Percentiles rank a stretch among this genome's conserved stretches.
phyloP scores from a whole-genome alignment of 163 green algal species.

The Picocystis sp. region DNA sequence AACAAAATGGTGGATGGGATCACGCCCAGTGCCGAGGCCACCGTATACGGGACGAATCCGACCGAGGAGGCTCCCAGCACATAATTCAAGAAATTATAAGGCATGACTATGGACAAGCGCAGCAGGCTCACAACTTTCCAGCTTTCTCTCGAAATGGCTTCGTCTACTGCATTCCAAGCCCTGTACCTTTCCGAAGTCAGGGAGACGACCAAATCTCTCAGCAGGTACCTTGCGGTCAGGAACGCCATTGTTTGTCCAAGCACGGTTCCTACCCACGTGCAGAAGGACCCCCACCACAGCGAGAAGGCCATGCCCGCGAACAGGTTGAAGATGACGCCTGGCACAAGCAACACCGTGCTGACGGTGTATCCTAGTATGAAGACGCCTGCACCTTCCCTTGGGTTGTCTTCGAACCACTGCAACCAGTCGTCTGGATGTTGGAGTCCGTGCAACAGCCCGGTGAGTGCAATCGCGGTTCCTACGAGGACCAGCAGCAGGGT shows the following conservation, averaged over 20 bases:
- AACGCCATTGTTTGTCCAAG: conserved; percentile 60
- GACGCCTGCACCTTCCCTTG: no score
- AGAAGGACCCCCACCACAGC: conserved; percentile 26
- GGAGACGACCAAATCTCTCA: conserved; percentile 29
- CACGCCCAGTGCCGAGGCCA: no score
- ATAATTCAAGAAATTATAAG: conserved; percentile 74
- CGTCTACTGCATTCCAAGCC: conserved; percentile 37
- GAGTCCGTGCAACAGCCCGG: no score
- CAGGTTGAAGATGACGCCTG: no score
- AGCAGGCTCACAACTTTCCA: conserved; percentile 69
- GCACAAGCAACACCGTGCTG: no score
- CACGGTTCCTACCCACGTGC: conserved; percentile 41
- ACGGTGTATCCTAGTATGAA: no score
- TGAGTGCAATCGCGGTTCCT: no score
- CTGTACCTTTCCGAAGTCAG: conserved; percentile 29
- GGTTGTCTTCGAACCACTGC: no score
- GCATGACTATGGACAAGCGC: conserved; percentile 49
- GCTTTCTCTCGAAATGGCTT: conserved; percentile 29
- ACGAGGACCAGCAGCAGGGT: no score
- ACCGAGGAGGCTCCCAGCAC: conserved; percentile 16
- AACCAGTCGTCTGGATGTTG: no score
- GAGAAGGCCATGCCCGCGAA: conserved; percentile 41
- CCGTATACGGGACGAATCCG: no score
- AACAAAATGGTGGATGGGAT: no score
- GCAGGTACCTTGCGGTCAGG: conserved; percentile 46